Base-by-base conservation (phyloP, 2,329 filamentous ascomycete species). In the Microdochium trichocladiopsis region DNA sequence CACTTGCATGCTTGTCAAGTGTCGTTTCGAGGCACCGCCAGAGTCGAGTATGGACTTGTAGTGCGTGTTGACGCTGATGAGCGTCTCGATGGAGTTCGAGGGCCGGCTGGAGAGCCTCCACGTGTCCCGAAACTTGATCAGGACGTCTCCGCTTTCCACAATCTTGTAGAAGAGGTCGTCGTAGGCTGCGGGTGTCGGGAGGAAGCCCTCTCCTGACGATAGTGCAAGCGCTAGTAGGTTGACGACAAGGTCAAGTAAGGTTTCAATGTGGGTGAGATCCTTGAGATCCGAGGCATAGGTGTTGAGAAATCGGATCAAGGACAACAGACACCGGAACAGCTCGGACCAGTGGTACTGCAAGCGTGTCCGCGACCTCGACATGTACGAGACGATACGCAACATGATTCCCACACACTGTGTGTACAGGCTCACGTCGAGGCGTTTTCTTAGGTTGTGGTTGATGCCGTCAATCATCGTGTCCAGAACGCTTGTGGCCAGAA, bases 81-180 rank as follows among this genome's bases (percentile, higher is more conserved):
- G 77, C 1, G 89, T 95, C 49, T 90, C 86, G 62, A 96, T 94
- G 2, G 89, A 89, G 70, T 79, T 88, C 47, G 79, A 82, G 22
- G 76, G 70, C 47, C 82, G 70, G 54, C 77, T 80, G 2, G 71
- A 73, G 16, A 87, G 69, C 4, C 73, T 71, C 67, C 94, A 97
- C 10, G 82, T 86, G 56, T 91, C 83, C 41, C 90, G 83, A 71
- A 97, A 96, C 63, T 89, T 90, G 28, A 79, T 73, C 22, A 97
- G 78, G 12, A 90, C 80, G 49, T 95, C 90, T 11, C 92, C 90
- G 2, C 87, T 88, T 69, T 99, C 94, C 24, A 97, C 91, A 2
- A 97, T 81, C 71, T 99, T 99, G 80, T 99, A 99, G 72, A 99
- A 97, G 0, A 99, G 77, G 63, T 99, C 94, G 62, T 99, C 94